Base-by-base conservation (phyloP, 768 basidiomycete species). In the Amanita rubescens region DNA sequence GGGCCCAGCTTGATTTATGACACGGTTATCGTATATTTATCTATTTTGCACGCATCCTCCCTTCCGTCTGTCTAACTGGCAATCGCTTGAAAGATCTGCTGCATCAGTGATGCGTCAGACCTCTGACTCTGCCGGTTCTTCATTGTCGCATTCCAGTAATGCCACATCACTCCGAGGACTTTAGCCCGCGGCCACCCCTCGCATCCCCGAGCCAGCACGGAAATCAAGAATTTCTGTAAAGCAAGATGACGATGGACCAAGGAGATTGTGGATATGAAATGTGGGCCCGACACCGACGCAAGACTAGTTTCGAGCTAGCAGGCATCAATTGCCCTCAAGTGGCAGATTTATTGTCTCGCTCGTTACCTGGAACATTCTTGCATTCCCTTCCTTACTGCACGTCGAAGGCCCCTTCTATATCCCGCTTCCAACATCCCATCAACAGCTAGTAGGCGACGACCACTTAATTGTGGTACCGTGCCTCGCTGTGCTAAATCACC, bases 381-480 rank as follows among this genome's bases (percentile, higher is more conserved):
- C 63, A 62, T 72, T 58, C 71, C 74, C 70, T 73, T 76, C 64
- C 58, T 57, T 53, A 63, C 69, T 68, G 66, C 64, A 58, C 74
- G 69, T 70, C 70, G 63, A 66, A 59, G 61, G 63, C 60, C 62
- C 64, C 63, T 59, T 66, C 77, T 76, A 80, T 76, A 64, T 56
- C 73, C 78, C 73, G 58, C 62, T 71, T 38, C 44, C 34, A 53
- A 45, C 79, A 69, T 65, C 72, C 78, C 82, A 73, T 78, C 69
- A 62, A 63, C 67, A 66, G 67, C 76, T 79, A 81, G 67, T 80
- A 80, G 77, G 78, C 77, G 83, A 84, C 83, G 84, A 86, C 83
- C 85, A 79, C 85, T 87, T 88, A 54, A 67, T 62, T 87, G 87
- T 78, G 85, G 85, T 85, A 81, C 74, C 81, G 84, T 82, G 77